Base-by-base conservation (phyloP, 805 yeast species). In the Pichia insulana region DNA sequence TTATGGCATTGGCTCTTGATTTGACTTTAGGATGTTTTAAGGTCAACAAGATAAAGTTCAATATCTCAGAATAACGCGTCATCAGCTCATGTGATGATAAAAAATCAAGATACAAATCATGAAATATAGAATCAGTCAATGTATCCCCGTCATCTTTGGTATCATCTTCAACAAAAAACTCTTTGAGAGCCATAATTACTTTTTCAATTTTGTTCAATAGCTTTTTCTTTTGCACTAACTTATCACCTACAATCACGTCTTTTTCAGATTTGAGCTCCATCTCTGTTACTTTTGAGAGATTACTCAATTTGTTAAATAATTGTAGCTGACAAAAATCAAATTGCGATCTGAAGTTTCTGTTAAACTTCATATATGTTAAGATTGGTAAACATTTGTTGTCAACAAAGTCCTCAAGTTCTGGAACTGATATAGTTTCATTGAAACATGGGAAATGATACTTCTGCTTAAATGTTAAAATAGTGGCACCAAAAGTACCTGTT, bases 1-100 rank as follows among this genome's bases (percentile, higher is more conserved):
- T 80, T 13, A 87, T 68, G 0, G 92, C 87, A 39, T 78, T 74
- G 0, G 83, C 68, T 52, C 80, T 68, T 1, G 79, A 58, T 44
- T 72, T 76, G 30, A 71, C 67, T 45, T 73, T 74, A 1, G 70
- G 61, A 48, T 73, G 71, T 25, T 67, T 71, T 22, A 80, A 55
- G 1, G 74, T 61, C 3, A 65, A 60, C 20, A 81, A 50, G 3
- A 83, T 58, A 13, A 78, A 59, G 19, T 60, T 61, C 39, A 83
- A 48, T 41, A 80, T 76, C 2, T 64, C 65, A 17, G 79, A 81
- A 51, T 80, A 79, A 3, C 69, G 56, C 3, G 56, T 50, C 10
- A 64, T 42, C 15, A 70, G 49, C 4, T 59, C 60, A 38, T 59
- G 62, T 2, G 65, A 51, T 3, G 57, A 43, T 15, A 68, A 39